phyloP scores from a whole-genome alignment of 345 rosid species.

The Moringa oleifera region DNA sequence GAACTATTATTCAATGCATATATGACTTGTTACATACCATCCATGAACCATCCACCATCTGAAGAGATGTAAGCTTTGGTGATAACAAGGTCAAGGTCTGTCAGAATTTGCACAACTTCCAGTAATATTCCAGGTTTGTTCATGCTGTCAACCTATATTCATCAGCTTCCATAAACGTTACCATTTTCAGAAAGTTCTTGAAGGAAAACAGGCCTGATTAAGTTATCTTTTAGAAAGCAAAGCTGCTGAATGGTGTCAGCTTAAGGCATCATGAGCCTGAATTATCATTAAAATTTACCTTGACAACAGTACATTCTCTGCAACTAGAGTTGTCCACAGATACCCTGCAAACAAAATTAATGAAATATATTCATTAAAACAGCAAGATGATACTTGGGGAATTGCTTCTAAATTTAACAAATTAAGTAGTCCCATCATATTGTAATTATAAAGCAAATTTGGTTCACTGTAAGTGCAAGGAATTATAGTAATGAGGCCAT shows the following conservation, averaged over 20 bases:
- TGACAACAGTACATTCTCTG: slow-evolving; percentile 63
- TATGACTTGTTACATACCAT: slow-evolving; percentile 37
- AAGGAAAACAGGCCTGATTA: no score
- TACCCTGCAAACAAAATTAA: slow-evolving; percentile 46
- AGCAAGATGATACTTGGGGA: not conserved
- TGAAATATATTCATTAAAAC: not conserved
- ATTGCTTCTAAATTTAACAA: not conserved
- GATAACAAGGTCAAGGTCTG: slow-evolving; percentile 85
- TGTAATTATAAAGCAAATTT: no score
- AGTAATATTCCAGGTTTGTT: slow-evolving; percentile 92
- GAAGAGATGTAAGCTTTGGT: slow-evolving; percentile 93
- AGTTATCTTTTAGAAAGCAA: no score
- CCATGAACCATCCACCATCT: slow-evolving; percentile 99
- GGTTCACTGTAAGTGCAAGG: no score
- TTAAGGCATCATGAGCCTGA: no score
- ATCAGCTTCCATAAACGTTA: not conserved
- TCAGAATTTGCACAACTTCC: slow-evolving; percentile 87
- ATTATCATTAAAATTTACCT: slow-evolving; percentile 38
- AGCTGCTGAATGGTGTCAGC: no score
- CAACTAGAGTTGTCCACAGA: slow-evolving; percentile 78
- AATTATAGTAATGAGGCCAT: no score
- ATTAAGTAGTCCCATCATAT: no score
- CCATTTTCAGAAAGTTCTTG: no score
- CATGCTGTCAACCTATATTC: slow-evolving; percentile 78
- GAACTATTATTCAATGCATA: no score